Evolutionary conservation across 306 rosid species (phyloP), one percentile per base, ranked within the genome.

Genomic region (Rosa rugosa): DNA sequence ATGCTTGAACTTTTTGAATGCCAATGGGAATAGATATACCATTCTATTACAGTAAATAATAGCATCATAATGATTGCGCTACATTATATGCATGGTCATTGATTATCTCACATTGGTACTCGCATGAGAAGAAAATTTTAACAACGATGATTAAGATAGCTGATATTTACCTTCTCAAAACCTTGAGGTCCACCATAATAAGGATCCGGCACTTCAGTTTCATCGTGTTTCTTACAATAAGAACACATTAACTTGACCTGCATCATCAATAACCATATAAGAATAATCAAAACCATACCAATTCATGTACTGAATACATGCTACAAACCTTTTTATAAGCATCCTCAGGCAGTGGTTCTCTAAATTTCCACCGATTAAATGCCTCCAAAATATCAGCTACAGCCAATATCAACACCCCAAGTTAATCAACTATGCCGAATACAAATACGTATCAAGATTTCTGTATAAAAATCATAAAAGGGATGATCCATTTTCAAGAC

Each of bases 161-260:
- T 79, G 72, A 68, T 23, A 72, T 51, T 76, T 79, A 94, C 99
- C 97, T 94, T 92, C 85, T 94, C 99, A 80, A 94, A 94, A 73
- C 97, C 97, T 73, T 92, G 92, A 7, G 86, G 84, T 59, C 97
- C 97, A 17, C 97, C 99, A 80, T 86, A 92, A 80, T 92, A 94
- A 67, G 99, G 99, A 85, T 94, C 99, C 0, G 99, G 99, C 45
- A 92, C 96, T 86, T 94, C 97, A 72, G 88, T 87, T 88, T 91
- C 94, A 67, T 88, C 83, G 5, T 90, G 97, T 79, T 81, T 84
- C 82, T 84, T 89, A 75, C 99, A 94, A 80, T 88, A 94, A 9
- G 97, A 92, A 81, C 95, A 94, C 95, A 94, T 91, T 83, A 94
- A 87, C 78, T 88, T 92, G 70, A 94, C 94, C 99, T 91, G 87